Evolutionary conservation across 1,284 basidiomycete genomes (phyloP), one percentile per base, ranked within the genome.

Genomic region (Limonomyces culmigenus): DNA sequence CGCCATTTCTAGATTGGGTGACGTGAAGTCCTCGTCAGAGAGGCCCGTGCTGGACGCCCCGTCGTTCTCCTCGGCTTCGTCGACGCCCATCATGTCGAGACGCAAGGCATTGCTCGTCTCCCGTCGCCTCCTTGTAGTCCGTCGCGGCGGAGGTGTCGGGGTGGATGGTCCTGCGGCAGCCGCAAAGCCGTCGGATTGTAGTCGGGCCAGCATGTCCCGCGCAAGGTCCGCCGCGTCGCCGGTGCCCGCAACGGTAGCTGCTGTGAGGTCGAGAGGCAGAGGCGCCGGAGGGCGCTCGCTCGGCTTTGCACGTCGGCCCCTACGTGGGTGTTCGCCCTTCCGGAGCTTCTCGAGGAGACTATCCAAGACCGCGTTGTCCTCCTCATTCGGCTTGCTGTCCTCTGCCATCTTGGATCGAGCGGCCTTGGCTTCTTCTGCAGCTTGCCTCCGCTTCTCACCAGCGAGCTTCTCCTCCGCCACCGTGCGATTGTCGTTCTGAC

Each of bases 401-500:
- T 72, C 64, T 42, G 56, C 44, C 32, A 59, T 56, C 50, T 70
- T 72, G 47, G 64, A 60, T 35, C 70, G 67, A 35, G 57, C 65
- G n/a, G 63, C 58, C 47, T 60, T 70, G n/a, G 59, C 58, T 42
- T 77, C 72, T 45, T 81, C 75, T 34, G 67, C 63, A 3, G 67
- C 67, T 44, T 68, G 69, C 42, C 63, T 72, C 32, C 83, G 71
- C 50, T 68, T 78, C 54, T 81, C 71, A 34, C 60, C 47, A 0
- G 74, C 72, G 18, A 61, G 49, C 36, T 65, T 69, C 45, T 83
- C 77, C 42, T 85, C 77, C 0, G 70, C 72, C 16, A 67, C 61
- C 0, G 65, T 65, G 46, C 68, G 66, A 49, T 92, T 92, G 33
- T 89, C 83, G 14, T 53, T 45, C 52, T 80, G 78, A 53, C 84